These are phyloP conservation scores for Amesomyces nigricolor DNA, from an alignment of 2,329 filamentous ascomycete genomes.

Conservation along the genomic window DNA sequence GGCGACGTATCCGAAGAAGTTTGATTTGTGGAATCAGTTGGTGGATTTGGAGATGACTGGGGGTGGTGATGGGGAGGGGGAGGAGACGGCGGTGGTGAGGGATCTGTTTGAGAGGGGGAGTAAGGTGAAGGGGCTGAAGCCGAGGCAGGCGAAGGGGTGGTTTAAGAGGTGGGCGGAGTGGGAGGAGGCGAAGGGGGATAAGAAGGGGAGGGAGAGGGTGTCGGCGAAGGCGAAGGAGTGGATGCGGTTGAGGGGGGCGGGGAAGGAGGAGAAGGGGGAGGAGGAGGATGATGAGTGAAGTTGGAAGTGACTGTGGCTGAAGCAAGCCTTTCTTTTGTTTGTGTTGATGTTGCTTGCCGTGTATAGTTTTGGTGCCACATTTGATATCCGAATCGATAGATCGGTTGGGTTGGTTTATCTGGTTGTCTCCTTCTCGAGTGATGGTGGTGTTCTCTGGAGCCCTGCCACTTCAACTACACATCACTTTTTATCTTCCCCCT, in stretches of 20 bases:
- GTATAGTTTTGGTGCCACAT: background rate
- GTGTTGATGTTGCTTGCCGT: background rate
- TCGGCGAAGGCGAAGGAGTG: constrained; percentile 66
- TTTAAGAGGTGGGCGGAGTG: constrained; percentile 90
- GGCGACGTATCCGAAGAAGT: constrained; percentile 77
- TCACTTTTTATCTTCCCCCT: too few relatives aligned
- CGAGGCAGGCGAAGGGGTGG: constrained; percentile 75
- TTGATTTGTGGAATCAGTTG: constrained; percentile 89
- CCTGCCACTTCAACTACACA: too few relatives aligned
- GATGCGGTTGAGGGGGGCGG: constrained; percentile 48
- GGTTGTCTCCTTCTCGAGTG: background rate
- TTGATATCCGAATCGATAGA: background rate
- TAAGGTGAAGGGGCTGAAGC: constrained; percentile 66
- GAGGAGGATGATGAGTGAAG: constrained; percentile 26
- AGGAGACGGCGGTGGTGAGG: constrained; percentile 53
- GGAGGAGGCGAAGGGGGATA: constrained; percentile 69
- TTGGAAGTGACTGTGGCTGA: background rate
- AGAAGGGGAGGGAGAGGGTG: constrained; percentile 65
- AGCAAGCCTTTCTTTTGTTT: background rate
- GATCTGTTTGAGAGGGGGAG: constrained; percentile 78
- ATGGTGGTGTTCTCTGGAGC: too few relatives aligned
- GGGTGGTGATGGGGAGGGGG: constrained; percentile 37
- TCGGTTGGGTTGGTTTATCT: background rate
- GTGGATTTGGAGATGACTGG: constrained; percentile 68
- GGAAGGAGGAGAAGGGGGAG: constrained; percentile 30